Base-by-base conservation (phyloP, 1,284 basidiomycete species). In the Cryptococcus floricola region DNA sequence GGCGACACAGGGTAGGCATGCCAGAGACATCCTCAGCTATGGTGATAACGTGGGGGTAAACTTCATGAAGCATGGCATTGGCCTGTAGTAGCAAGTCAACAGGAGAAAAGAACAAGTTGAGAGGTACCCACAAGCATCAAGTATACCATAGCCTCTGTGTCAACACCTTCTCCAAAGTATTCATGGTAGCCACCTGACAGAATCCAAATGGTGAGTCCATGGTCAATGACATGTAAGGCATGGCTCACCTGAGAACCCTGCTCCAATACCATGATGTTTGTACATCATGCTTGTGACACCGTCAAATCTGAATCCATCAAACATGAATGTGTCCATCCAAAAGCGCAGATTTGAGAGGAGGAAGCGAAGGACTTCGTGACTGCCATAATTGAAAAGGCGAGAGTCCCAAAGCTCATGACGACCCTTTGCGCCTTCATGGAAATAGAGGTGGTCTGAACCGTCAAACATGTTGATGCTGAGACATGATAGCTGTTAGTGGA, bases 231-330 rank as follows among this genome's bases (percentile, higher is more conserved):
- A 42, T 23, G 14, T 19, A n/a, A 3, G 7, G 14, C 39, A 42
- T 7, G 18, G 39, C 71, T 48, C 49, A 73, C 76, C 94, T 46
- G 91, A 95, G 79, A 98, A 98, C 3, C 94, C 95, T 3, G 93
- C 86, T 16, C 95, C 95, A 66, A 98, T 98, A 19, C 95, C 95
- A 76, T 98, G 95, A 71, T 98, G 95, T 37, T 83, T 79, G 78
- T 98, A 98, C 87, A 98, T 93, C 91, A 98, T 98, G 69, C 91
- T 95, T 4, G 95, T 98, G 43, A 98, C 95, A 42, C 95, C 95
- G 66, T 98, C 95, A 73, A 98, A 98, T 46, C 95, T 81, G 84
- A 98, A 98, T 4, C 95, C 95, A 68, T 98, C 95, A 72, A 98
- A 98, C 65, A 84, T 84, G 77, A 89, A 98, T 69, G 92, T 88